Base-by-base conservation (phyloP, 192 early-diverging fungal genomes). In the Backusella westeae region DNA sequence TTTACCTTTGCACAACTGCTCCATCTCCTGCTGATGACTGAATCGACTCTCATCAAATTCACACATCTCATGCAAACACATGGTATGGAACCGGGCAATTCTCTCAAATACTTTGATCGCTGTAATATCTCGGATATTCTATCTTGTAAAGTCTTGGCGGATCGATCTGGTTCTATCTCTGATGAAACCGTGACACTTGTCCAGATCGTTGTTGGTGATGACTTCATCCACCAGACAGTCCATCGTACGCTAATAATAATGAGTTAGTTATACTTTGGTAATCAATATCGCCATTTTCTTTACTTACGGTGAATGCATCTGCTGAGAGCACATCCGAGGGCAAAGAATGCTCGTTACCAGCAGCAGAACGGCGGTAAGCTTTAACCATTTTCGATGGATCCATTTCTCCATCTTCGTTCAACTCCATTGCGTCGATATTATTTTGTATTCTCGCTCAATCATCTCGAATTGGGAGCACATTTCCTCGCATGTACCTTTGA, bases 381-480 rank as follows among this genome's bases (percentile, higher is more conserved):
- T 96, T 98, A 8, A 98, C 96, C 0, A 92, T 88, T 44, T 82
- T 81, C 0, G 72, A 46, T 34, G 91, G 90, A 75, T 98, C 94
- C 0, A 70, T 35, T 23, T 77, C 39, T 0, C 80, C 73, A n/a
- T 78, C 6, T 32, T 77, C 72, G 35, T 81, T 65, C 69, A 85
- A 92, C 80, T 98, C 96, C 72, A 94, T 90, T 32, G 80, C 76
- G 69, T 91, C 90, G 39, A 97, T 73, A 49, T 82, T 87, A 70
- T 94, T 90, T 66, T 93, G 92, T 53, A 88, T 70, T 94, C 93
- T 34, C 95, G 87, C 71, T 97, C 94, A 67, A 93, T 86, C 17
- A 93, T 85, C 82, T 98, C 96, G 78, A 91, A 96, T 75, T 90
- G 96, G 94, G 81, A 95, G 96, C 95, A 97, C 97, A 35, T 91